Evolutionary conservation across 768 basidiomycete genomes (phyloP).

Genomic region (Termitomyces sp.): DNA sequence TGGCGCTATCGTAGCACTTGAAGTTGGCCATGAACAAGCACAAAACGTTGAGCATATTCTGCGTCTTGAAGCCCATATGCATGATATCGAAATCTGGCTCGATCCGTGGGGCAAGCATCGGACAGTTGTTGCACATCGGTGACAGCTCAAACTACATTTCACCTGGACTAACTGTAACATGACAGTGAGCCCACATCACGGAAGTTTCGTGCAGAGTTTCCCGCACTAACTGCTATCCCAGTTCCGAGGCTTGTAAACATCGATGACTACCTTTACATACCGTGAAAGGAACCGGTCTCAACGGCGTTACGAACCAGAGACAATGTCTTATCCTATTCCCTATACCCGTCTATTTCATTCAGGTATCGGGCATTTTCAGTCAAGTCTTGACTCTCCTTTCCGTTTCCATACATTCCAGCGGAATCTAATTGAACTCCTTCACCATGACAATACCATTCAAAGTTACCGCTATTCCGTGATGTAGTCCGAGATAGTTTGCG

Average conservation of each 20-base stretch:
- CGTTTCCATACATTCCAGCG: neutral
- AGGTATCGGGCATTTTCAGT: neutral
- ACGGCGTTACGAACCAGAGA: neutral
- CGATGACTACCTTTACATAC: neutral
- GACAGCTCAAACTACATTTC: conserved; percentile 13
- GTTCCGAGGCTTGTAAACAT: conserved; percentile 5
- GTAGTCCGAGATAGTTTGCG: neutral
- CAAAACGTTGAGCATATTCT: conserved; percentile 55
- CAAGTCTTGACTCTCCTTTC: neutral
- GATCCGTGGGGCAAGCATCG: conserved; percentile 79
- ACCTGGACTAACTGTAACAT: neutral
- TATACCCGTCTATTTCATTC: neutral
- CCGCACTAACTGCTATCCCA: neutral
- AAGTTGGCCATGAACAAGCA: conserved; percentile 76
- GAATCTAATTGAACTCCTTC: neutral
- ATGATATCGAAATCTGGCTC: conserved; percentile 59
- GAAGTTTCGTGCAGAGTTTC: neutral
- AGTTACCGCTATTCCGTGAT: neutral
- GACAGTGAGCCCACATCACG: neutral
- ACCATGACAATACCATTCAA: neutral
- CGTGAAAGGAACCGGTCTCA: neutral
- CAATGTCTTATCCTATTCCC: neutral
- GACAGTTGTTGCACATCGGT: conserved; percentile 54
- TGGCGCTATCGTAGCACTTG: conserved; percentile 62
- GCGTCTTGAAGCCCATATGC: conserved; percentile 35